These are phyloP conservation scores for Rhodotorula sphaerocarpa DNA, from an alignment of 768 basidiomycete species.

Conservation along the genomic window DNA sequence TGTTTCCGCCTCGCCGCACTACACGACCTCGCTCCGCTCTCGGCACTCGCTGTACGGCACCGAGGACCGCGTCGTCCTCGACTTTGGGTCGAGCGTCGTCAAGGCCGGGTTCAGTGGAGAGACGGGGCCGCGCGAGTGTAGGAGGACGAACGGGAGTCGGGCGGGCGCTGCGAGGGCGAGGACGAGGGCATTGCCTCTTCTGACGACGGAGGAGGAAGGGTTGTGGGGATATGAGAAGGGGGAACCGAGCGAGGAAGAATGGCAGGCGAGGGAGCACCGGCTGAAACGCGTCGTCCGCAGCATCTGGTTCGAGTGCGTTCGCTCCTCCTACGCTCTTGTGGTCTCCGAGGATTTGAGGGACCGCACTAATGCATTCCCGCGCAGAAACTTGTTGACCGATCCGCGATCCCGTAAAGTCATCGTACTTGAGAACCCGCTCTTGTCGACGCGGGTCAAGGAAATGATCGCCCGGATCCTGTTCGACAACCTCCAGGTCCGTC, in stretches of 20 bases:
- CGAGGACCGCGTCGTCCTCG: slow-evolving; percentile 89
- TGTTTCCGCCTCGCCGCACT: slow-evolving; percentile 62
- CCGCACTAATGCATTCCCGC: too few relatives aligned
- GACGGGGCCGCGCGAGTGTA: slow-evolving; percentile 74
- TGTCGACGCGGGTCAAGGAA: slow-evolving; percentile 81
- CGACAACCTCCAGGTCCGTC: slow-evolving; percentile 69
- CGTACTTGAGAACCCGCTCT: slow-evolving; percentile 75
- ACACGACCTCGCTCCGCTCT: slow-evolving; percentile 55
- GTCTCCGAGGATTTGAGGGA: neutral
- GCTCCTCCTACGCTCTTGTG: neutral
- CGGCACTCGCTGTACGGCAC: slow-evolving; percentile 66
- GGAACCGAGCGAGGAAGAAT: slow-evolving; percentile 41
- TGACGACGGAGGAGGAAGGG: slow-evolving; percentile 44
- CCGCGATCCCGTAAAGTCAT: slow-evolving; percentile 93
- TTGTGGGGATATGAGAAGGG: slow-evolving; percentile 25
- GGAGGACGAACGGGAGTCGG: slow-evolving; percentile 5
- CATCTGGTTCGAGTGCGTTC: slow-evolving; percentile 32
- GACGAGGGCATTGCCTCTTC: slow-evolving; percentile 22
- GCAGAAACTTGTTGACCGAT: slow-evolving; percentile 67
- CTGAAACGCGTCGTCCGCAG: slow-evolving; percentile 20
- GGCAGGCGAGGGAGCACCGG: slow-evolving; percentile 32
- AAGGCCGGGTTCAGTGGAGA: slow-evolving; percentile 98
- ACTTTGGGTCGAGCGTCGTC: slow-evolving; percentile 89
- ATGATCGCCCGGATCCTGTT: slow-evolving; percentile 77
- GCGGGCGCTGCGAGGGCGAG: neutral